Base-by-base conservation (phyloP, 1,139 yeast species). In the Suhomyces anneliseae region DNA sequence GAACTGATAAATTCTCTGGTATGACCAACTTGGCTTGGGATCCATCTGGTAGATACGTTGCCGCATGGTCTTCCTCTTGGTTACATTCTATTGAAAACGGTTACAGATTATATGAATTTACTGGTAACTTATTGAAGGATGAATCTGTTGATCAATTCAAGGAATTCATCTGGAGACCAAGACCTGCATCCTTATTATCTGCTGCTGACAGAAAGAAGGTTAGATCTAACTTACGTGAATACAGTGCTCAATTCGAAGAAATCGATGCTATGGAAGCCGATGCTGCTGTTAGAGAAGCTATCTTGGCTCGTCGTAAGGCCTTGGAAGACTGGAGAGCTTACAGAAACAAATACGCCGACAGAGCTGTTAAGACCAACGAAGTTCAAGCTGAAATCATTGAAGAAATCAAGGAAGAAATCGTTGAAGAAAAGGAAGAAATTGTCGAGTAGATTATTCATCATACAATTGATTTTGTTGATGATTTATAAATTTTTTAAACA, bases 241-340 rank as follows among this genome's bases (percentile, higher is more conserved):
- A 88, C 79, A 79, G 92, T 59, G 93, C 95, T 37, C 92, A 89
- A 70, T 95, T 92, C 72, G 98, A 93, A 59, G 97, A 92, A 72
- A 78, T 81, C 55, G 99, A 95, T 74, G 95, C 95, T 45, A 92
- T 90, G 95, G 98, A 92, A 72, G 96, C 95, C 48, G 89, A 88
- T 65, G 88, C 92, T 61, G 97, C 96, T 57, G 82, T 89, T 58
- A 85, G 95, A 74, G 97, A 90, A 65, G 79, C 90, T 56, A 90
- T 92, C 67, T 79, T 90, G 74, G 82, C 76, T 63, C 90, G 97
- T 71, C 88, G 95, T 74, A 78, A 79, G 62, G 77, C 87, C 60
- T 79, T 92, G 64, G 86, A 86, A 63, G 92, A 89, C 68, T 95
- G 99, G 99, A 79, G 72, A 61, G 69, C 78, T 42, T 95, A 90